Percentiles rank a stretch among this genome's conserved stretches.
Conservation (phyloP, 2,329 filamentous ascomycete genomes). For the Ramularia endophylla region DNA sequence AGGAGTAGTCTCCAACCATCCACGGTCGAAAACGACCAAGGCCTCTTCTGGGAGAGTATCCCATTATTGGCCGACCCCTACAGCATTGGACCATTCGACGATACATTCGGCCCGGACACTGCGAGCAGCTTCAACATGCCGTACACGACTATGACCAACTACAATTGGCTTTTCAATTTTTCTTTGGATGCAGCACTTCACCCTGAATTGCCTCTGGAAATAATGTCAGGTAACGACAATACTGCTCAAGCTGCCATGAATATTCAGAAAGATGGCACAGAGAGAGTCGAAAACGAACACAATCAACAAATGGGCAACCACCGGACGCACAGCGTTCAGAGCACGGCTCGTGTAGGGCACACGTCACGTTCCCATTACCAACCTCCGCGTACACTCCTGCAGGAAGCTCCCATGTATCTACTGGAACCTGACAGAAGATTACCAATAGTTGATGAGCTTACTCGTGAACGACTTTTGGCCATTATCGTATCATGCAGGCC, state of each 20-base stretch:
- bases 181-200: neutral
- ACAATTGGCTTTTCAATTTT: constrained; percentile 58
- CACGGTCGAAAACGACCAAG: constrained; percentile 12
- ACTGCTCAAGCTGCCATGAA: too few species aligned
- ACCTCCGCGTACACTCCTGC: neutral
- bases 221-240: too few species aligned
- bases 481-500: constrained; percentile 48
- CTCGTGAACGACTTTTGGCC: constrained; percentile 42
- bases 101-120: constrained; percentile 56
- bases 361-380: too few species aligned
- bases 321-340: too few species aligned
- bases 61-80: neutral
- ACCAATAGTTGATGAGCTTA: constrained; percentile 30
- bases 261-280: too few species aligned
- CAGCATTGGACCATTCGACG: constrained; percentile 37
- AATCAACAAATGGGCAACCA: too few species aligned
- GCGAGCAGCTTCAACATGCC: constrained; percentile 61
- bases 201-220: too few species aligned
- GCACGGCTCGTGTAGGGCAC: too few species aligned
- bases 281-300: too few species aligned
- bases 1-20: too few species aligned
- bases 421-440: constrained; percentile 5
- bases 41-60: constrained; percentile 12
- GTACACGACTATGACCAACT: constrained; percentile 57
- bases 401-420: constrained; percentile 8